Evolutionary conservation across 306 rosid genomes (phyloP).

Genomic region (Betula pendula): DNA sequence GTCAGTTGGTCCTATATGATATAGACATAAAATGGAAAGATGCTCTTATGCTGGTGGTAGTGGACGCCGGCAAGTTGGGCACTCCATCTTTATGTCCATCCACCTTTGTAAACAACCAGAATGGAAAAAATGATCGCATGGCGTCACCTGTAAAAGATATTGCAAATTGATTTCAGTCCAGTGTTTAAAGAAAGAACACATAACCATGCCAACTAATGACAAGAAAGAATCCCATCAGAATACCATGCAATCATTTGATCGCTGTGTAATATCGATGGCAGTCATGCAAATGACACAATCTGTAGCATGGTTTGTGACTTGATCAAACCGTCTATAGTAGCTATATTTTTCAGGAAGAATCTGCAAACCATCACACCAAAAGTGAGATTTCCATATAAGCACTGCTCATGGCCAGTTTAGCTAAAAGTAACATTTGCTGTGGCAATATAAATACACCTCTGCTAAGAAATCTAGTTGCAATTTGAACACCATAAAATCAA

Average conservation of each 20-base stretch:
- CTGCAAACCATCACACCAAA: constrained; percentile 44
- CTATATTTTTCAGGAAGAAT: constrained; percentile 95
- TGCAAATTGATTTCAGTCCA: constrained; percentile 26
- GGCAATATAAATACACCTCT: constrained; percentile 4
- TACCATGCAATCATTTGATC: constrained; percentile 92
- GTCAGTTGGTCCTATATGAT: constrained; percentile 55
- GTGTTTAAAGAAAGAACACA: constrained; percentile 25
- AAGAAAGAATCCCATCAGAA: constrained; percentile 11
- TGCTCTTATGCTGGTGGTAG: constrained; percentile 77
- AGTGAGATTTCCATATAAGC: constrained; percentile 21
- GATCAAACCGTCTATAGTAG: constrained; percentile 75
- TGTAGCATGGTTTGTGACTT: constrained; percentile 52
- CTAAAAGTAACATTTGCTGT: constrained; percentile 7
- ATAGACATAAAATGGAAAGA: constrained; percentile 37
- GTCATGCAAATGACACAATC: constrained; percentile 99
- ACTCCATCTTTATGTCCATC: constrained; percentile 99
- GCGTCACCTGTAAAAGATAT: constrained; percentile 68
- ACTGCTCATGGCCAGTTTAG: constrained; percentile 14
- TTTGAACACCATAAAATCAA: neutral
- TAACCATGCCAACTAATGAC: neutral
- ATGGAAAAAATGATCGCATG: constrained; percentile 98
- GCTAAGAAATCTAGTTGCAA: constrained; percentile 11
- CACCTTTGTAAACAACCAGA: constrained; percentile 97
- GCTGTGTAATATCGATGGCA: constrained; percentile 58
- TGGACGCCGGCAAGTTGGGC: constrained; percentile 97